phyloP scores from a whole-genome alignment of 2,329 filamentous ascomycete species.

The Chaetomium globosum region DNA sequence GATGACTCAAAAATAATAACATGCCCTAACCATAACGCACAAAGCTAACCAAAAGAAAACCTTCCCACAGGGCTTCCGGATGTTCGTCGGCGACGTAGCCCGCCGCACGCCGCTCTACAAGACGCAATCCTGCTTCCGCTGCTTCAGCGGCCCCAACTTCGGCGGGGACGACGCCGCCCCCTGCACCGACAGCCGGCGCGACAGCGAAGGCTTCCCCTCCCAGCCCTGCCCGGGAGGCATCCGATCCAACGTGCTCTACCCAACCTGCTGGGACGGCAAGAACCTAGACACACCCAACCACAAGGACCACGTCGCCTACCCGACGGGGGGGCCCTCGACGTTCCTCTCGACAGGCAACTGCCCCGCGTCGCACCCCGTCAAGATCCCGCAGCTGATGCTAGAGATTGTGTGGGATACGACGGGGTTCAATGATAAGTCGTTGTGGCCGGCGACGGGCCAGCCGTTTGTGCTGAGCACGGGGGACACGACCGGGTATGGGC shows the following conservation, averaged over 20 bases:
- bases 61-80: conserved; percentile 11
- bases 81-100: conserved; percentile 11
- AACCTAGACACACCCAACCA: conserved; percentile 53
- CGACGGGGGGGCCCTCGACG: conserved; percentile 26
- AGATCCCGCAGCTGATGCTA: conserved; percentile 19
- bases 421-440: conserved; percentile 4
- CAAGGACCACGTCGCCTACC: conserved; percentile 49
- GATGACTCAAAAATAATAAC: background rate
- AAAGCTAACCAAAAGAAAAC: background rate
- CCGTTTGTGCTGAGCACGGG: conserved; percentile 17
- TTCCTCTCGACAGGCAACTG: conserved; percentile 15
- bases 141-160: conserved; percentile 19
- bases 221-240: conserved; percentile 16
- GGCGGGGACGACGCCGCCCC: conserved; percentile 14
- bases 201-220: conserved; percentile 4
- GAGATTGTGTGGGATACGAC: conserved; percentile 20
- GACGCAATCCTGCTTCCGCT: conserved; percentile 13
- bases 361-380: conserved; percentile 17
- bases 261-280: conserved; percentile 57
- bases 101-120: conserved; percentile 15
- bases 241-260: conserved; percentile 46
- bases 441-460: conserved; percentile 13
- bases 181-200: conserved; percentile 15
- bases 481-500: conserved; percentile 13
- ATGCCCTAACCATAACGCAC: background rate